phyloP scores from a whole-genome alignment of 176 grass and related monocot species.

The Carex littledalei region DNA sequence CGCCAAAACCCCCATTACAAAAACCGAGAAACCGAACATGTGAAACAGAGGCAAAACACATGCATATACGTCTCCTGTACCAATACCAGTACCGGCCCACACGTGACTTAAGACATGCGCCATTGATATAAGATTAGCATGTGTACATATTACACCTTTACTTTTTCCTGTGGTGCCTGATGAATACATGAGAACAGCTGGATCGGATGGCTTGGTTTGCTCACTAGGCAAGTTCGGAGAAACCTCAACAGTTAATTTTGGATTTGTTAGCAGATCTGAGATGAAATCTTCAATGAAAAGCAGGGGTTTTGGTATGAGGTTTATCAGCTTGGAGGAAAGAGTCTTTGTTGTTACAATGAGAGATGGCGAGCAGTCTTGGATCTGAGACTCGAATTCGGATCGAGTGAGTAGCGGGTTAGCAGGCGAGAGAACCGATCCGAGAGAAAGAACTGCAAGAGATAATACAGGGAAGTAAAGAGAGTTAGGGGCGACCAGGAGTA shows the following conservation, averaged over 20 bases:
- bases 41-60: slow-evolving; percentile 50
- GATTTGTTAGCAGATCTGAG: background rate
- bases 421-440: slow-evolving; percentile 42
- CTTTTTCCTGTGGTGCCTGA: slow-evolving; percentile 59
- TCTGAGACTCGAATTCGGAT: slow-evolving; percentile 29
- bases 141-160: slow-evolving; percentile 47
- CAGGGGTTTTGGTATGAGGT: background rate
- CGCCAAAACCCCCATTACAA: slow-evolving; percentile 28
- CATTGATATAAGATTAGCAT: slow-evolving; percentile 33
- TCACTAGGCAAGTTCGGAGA: background rate
- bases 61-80: slow-evolving; percentile 31
- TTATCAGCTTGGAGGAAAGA: slow-evolving; percentile 25
- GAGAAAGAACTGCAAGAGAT: slow-evolving; percentile 34
- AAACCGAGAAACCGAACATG: slow-evolving; percentile 49
- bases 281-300: slow-evolving; percentile 37
- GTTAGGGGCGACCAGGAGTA: slow-evolving; percentile 33
- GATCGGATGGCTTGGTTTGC: slow-evolving; percentile 4
- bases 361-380: slow-evolving; percentile 20
- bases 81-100: background rate
- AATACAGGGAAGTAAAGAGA: slow-evolving; percentile 36
- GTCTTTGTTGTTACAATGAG: slow-evolving; percentile 28
- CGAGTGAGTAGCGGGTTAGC: slow-evolving; percentile 37
- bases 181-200: slow-evolving; percentile 42
- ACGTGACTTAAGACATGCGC: slow-evolving; percentile 7
- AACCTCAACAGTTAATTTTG: background rate